Conservation (phyloP, 73 alveolate genomes). For the Stentor roeselii region DNA sequence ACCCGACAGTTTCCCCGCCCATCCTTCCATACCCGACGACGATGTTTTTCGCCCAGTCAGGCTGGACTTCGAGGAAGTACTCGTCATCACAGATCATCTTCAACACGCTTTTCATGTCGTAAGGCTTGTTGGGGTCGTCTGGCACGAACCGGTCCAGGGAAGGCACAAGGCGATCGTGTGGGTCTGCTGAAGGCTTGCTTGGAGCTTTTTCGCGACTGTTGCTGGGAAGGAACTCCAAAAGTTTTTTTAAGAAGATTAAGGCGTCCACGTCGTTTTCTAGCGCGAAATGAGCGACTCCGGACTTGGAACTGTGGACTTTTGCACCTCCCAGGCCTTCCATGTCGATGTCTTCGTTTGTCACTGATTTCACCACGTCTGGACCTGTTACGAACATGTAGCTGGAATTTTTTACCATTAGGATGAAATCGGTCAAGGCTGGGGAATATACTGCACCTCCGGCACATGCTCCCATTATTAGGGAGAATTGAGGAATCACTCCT, state of each 20-base stretch:
- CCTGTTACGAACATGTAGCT: constrained; percentile 70
- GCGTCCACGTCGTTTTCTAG: constrained; percentile 53
- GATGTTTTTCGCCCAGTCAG: constrained; percentile 60
- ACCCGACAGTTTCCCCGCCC: constrained; percentile 53
- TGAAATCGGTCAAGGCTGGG: constrained; percentile 67
- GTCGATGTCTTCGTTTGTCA: constrained; percentile 55
- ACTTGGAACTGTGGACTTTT: constrained; percentile 38
- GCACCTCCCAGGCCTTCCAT: constrained; percentile 71
- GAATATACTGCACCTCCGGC: constrained; percentile 77
- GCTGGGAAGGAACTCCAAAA: constrained; percentile 44
- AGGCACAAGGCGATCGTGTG: constrained; percentile 35
- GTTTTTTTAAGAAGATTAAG: constrained; percentile 45
- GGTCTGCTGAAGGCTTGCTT: constrained; percentile 41
- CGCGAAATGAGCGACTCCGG: constrained; percentile 60
- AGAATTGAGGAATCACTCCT: constrained; percentile 67
- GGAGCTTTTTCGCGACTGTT: constrained; percentile 50
- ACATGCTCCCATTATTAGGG: constrained; percentile 68
- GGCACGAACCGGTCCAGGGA: constrained; percentile 57
- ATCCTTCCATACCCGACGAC: constrained; percentile 58
- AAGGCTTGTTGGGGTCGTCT: constrained; percentile 63
- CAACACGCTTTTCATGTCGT: constrained; percentile 57
- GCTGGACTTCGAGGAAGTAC: constrained; percentile 56
- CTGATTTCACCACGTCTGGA: constrained; percentile 68
- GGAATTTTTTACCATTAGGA: constrained; percentile 59
- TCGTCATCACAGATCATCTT: constrained; percentile 43